phyloP scores from a whole-genome alignment of 179 eudicot species.

The Dionaea muscipula region DNA sequence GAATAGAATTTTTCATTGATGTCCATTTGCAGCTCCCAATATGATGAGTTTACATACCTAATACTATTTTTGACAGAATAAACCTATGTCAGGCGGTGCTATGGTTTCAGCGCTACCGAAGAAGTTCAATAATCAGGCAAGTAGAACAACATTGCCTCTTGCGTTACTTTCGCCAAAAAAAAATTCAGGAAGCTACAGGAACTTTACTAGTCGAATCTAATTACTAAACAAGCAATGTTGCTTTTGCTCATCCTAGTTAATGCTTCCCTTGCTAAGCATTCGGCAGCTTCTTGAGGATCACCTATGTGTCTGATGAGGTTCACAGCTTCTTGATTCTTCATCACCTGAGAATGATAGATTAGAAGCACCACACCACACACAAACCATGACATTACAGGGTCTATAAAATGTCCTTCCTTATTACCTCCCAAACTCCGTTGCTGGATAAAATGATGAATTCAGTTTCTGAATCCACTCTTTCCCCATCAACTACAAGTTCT shows the following conservation, averaged over 20 bases:
- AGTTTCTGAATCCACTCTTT: constrained; percentile 46
- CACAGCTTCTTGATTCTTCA: constrained; percentile 70
- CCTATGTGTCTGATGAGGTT: constrained; percentile 68
- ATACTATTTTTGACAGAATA: no score
- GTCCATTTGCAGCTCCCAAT: no score
- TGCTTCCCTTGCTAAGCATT: constrained; percentile 65
- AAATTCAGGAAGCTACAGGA: no score
- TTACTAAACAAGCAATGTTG: constrained; percentile 50
- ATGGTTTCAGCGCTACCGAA: no score
- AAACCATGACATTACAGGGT: not conserved
- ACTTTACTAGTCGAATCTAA: constrained; percentile 46
- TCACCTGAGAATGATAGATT: constrained; percentile 32
- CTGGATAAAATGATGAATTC: constrained; percentile 71
- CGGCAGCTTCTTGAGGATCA: constrained; percentile 64
- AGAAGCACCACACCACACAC: not conserved
- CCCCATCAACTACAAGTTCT: constrained; percentile 29
- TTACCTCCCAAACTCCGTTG: constrained; percentile 66
- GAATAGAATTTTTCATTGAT: no score
- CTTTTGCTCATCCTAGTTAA: constrained; percentile 44
- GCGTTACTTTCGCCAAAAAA: no score
- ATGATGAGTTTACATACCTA: no score
- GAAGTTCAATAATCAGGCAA: no score
- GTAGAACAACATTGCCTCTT: no score
- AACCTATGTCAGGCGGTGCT: no score
- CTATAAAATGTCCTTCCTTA: not conserved